Base-by-base conservation (phyloP, 768 basidiomycete species). In the Chalciporus pseudorubinellus region DNA sequence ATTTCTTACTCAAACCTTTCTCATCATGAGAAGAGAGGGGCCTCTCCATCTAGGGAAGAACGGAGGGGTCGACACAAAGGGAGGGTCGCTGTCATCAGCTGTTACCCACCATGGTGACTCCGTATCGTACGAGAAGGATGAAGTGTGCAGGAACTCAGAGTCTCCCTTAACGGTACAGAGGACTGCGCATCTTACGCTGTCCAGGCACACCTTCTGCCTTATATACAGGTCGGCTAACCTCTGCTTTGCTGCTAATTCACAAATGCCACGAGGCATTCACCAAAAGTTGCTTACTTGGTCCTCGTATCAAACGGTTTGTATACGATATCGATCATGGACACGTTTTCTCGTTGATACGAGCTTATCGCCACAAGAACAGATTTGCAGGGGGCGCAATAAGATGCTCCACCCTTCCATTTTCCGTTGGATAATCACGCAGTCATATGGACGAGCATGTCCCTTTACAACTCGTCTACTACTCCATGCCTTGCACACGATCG, bases 131-230 rank as follows among this genome's bases (percentile, higher is more conserved):
- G n/a, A n/a, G n/a, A n/a, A 7, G 24, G 24, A 24, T 24, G 24
- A 3, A 24, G 24, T 7, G 24, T 9, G 33, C 36, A 34, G 33
- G 3, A 34, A 4, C 14, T 34, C 33, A 34, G 39, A 39, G 28
- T n/a, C 14, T 18, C 16, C 20, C 26, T 19, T 46, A 22, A 33
- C 16, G 0, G 31, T n/a, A 13, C 11, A 34, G 18, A 22, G 46
- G 29, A 44, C 61, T 40, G 58, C 57, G 55, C 38, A 6, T 42
- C 52, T 46, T 52, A 57, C 50, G 20, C 55, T 22, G 21, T 46
- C 34, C 49, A 65, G 60, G 55, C 48, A 65, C 63, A 29, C n/a
- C 10, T 12, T 33, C 22, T 26, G 33, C 38, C 52, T 50, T 50
- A 29, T 59, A 56, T 60, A 18, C 45, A 44, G 29, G 39, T 42